phyloP scores from a whole-genome alignment of 1,139 yeast species.

The Zygosaccharomyces pseudobailii region DNA sequence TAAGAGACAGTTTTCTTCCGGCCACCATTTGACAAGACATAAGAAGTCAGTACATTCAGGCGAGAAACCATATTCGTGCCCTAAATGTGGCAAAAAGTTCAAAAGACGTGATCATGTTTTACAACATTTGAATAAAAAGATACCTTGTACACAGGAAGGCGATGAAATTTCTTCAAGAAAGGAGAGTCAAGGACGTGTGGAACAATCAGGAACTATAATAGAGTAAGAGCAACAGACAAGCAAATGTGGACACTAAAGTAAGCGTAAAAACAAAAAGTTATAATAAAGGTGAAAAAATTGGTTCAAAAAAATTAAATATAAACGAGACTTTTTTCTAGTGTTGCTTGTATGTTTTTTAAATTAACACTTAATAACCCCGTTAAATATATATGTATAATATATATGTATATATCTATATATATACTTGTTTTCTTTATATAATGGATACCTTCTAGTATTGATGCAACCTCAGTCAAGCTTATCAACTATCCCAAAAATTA shows the following conservation, averaged over 20 bases:
- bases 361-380: neutral
- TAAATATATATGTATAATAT: neutral
- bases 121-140: constrained; percentile 35
- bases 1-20: constrained; percentile 35
- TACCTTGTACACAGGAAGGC: constrained; percentile 30
- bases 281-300: neutral
- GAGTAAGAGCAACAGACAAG: neutral
- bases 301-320: neutral
- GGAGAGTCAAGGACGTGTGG: constrained; percentile 11
- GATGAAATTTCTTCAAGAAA: constrained; percentile 12
- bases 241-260: too few species aligned
- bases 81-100: constrained; percentile 36
- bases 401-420: neutral
- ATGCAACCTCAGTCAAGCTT: constrained; percentile 4
- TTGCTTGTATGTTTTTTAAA: neutral
- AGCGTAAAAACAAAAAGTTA: neutral
- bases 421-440: neutral
- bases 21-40: constrained; percentile 36
- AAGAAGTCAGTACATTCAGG: constrained; percentile 37
- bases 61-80: constrained; percentile 36
- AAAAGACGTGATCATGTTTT: constrained; percentile 37
- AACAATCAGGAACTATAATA: constrained; percentile 12
- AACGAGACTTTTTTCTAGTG: neutral
- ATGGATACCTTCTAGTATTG: neutral
- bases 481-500: constrained; percentile 51